These are phyloP conservation scores for Globisporangium apiculatum DNA, from an alignment of 352 stramenopile genomes.

Conservation along the genomic window DNA sequence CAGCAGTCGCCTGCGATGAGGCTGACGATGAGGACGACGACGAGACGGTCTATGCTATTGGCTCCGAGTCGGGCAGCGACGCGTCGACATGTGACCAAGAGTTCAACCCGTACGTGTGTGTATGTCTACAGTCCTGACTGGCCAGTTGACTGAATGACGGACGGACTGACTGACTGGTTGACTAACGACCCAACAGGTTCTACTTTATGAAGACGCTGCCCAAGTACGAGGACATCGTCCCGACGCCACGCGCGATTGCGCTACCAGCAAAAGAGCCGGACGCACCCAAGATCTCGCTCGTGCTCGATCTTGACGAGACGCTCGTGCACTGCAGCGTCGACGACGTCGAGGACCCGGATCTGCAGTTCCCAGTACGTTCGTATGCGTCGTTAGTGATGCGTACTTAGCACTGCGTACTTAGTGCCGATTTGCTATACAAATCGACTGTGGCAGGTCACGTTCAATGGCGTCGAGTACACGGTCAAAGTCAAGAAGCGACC, in stretches of 20 bases:
- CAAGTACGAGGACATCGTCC: conserved; percentile 68
- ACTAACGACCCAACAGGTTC: conserved; percentile 35
- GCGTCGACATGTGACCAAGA: conserved; percentile 30
- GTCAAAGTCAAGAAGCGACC: conserved; percentile 97
- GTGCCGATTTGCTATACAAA: too few relatives aligned
- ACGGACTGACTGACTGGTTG: not conserved
- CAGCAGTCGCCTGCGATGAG: conserved; percentile 4
- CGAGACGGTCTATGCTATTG: not conserved
- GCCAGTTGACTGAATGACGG: too few relatives aligned
- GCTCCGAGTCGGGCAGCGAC: conserved; percentile 23
- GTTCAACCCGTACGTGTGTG: conserved; percentile 70
- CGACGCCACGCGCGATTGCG: conserved; percentile 36
- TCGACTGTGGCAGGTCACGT: conserved; percentile 55
- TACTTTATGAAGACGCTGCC: conserved; percentile 85
- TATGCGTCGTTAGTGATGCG: too few relatives aligned
- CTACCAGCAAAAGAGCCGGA: conserved; percentile 46
- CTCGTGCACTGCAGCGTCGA: conserved; percentile 99
- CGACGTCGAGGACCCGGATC: conserved; percentile 89
- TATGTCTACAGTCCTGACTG: too few relatives aligned
- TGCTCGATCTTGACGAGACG: conserved; percentile 98
- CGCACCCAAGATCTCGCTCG: conserved; percentile 67
- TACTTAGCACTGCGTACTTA: too few relatives aligned
- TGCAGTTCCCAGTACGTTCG: conserved; percentile 90
- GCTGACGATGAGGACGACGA: conserved; percentile 23
- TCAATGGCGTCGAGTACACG: conserved; percentile 93